Base-by-base conservation (phyloP, 805 yeast species). In the Wickerhamiella spandovensis region DNA sequence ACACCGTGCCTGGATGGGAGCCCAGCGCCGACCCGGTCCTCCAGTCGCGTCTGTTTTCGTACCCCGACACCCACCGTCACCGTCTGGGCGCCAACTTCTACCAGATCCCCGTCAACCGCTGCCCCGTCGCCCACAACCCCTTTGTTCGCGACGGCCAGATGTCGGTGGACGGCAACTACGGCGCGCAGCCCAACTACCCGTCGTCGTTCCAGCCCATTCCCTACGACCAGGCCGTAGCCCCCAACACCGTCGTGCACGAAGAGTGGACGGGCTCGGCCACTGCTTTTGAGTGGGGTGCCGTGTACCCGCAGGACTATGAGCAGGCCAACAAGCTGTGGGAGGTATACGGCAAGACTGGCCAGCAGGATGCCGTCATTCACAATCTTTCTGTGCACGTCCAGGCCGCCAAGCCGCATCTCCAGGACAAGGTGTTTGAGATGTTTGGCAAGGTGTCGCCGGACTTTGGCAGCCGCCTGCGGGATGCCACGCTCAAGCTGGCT, bases 251-350 rank as follows among this genome's bases (percentile, higher is more conserved):
- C 61, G 78, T 79, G 58, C 89, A 82, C 67, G 94, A 84, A 70
- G 75, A 78, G 54, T 85, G 92, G 92, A 69, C 71, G 51, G 92
- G 92, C 51, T 77, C 87, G 49, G 92, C 92, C 45, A 70, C 81
- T 54, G 86, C 90, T 56, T 84, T 77, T 79, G 92, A 87, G 71
- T 88, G 96, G 96, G 74, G 76, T 51, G 77, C 77, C 50, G 69
- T 75, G 24, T 82, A 80, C 48, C 86, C 77, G 53, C 69, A 71
- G 57, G 95, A 89, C 70, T 89, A 70, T 66, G 75, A 67, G 55
- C 96, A 89, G 71, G 83, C 95, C 47, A 72, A 81, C 54, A 79
- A 66, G 32, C 75, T 89, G 61, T 90, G 87, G 79, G 73, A 82
- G 52, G 92, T 85, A 35, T 74, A 85, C 64, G 83, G 83, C 49